Evolutionary conservation across 345 rosid species (phyloP), one percentile per base, ranked within the genome.

Genomic region (Pseudoturritis turrita): DNA sequence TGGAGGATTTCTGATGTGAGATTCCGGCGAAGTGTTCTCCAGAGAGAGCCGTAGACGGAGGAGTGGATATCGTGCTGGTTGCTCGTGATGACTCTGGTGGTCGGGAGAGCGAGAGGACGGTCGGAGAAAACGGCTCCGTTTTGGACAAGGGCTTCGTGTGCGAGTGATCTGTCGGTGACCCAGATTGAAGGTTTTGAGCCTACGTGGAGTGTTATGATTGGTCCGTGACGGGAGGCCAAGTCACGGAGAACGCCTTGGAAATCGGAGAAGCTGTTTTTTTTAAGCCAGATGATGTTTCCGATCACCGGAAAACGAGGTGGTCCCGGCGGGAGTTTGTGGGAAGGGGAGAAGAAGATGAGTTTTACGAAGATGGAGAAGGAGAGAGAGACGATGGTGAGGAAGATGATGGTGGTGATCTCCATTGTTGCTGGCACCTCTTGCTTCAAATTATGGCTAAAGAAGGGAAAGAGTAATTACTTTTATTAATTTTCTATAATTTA

Each of bases 1-100:
- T 82, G 86, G 54, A 82, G 85, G 49, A 85, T 74, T 59, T 81
- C 84, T 0, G 86, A 62, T 0, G 83, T 81, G 50, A 85, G 82
- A 21, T 85, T 85, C 4, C 86, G 82, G 18, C 86, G 80, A 5
- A 82, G 70, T 5, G 62, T 55, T 37, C 86, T 46, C 86, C 88
- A 85, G 19, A 72, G 82, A 28, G 83, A 74, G 3, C 85, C 86
- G 37, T 82, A 81, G 10, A 49, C 28, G 29, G 88, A 70, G 40
- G 83, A 74, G 78, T 45, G 79, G 31, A 85, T 82, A 56, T 66
- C 80, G 6, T 77, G 81, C 44, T 82, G 83, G 58, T 81, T 50
- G 67, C 72, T 28, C 0, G 60, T 54, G 15, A 37, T 35, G 41
- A 85, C 60, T 59, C 45, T 82, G 0, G 44, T 23, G 1, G 52